Conservation (phyloP, 2,329 filamentous ascomycete species). For the Colletotrichum magnum region DNA sequence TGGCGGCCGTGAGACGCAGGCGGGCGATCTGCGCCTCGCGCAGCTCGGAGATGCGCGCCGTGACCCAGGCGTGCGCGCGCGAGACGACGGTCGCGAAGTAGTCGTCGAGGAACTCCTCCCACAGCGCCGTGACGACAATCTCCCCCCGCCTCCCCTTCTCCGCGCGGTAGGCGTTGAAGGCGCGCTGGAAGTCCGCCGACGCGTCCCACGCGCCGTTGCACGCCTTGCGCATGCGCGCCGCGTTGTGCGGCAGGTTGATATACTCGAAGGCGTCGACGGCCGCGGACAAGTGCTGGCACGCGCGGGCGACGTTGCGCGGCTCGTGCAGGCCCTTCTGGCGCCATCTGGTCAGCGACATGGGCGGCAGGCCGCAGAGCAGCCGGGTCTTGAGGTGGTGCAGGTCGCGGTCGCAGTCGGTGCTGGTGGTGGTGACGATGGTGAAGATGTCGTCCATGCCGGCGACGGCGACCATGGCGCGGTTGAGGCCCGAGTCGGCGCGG, state of each 20-base stretch:
- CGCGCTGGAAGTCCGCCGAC: slow-evolving; percentile 6
- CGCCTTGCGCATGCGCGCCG: slow-evolving; percentile 16
- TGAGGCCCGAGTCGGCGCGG: slow-evolving; percentile 7
- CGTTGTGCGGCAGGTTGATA: slow-evolving; percentile 18
- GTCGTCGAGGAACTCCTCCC: slow-evolving; percentile 31
- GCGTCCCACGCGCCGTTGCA: slow-evolving; percentile 21
- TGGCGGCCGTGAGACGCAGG: neutral
- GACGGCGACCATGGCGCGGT: slow-evolving; percentile 15
- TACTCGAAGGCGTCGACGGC: slow-evolving; percentile 31
- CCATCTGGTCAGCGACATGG: slow-evolving; percentile 21
- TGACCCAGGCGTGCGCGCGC: slow-evolving; percentile 20
- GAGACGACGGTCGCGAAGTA: slow-evolving; percentile 7
- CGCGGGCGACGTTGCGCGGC: slow-evolving; percentile 8
- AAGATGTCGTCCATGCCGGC: slow-evolving; percentile 9
- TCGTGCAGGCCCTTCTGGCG: slow-evolving; percentile 18
- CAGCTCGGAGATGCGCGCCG: slow-evolving; percentile 16
- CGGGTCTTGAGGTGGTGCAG: slow-evolving; percentile 29
- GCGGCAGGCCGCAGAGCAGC: slow-evolving; percentile 5
- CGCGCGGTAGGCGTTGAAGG: slow-evolving; percentile 17
- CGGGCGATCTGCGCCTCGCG: slow-evolving; percentile 11
- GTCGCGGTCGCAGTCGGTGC: slow-evolving; percentile 24
- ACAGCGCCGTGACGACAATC: slow-evolving; percentile 15
- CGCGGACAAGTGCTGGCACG: slow-evolving; percentile 19
- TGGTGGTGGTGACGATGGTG: slow-evolving; percentile 7
- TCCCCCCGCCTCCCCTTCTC: neutral